Evolutionary conservation across 106 monocot species (phyloP).

Genomic region (Acorus calamus): DNA sequence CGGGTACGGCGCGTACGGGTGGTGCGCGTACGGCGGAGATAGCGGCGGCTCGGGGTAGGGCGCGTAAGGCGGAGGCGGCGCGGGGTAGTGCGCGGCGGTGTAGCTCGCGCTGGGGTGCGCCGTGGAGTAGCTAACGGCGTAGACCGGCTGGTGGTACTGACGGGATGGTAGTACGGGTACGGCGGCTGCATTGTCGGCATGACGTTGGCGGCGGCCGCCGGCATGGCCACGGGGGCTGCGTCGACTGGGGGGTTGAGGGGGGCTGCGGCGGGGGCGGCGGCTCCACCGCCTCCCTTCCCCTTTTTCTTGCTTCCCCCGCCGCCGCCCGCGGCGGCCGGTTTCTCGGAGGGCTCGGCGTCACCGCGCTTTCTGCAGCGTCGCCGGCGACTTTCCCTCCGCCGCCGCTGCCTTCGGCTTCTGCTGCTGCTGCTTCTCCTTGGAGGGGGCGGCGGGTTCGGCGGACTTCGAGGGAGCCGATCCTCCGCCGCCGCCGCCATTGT

Average conservation of each 20-base stretch:
- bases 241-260: background rate
- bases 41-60: slow-evolving; percentile 10
- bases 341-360: background rate
- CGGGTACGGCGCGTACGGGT: slow-evolving; percentile 8
- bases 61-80: slow-evolving; percentile 11
- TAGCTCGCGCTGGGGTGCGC: background rate
- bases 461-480: no score
- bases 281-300: background rate
- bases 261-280: background rate
- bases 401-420: background rate
- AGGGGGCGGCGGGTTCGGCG: no score
- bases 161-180: background rate
- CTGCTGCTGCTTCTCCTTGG: no score
- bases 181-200: background rate
- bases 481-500: no score
- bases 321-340: slow-evolving; percentile 1
- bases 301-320: background rate
- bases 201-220: background rate
- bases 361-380: background rate
- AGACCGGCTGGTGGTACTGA: background rate
- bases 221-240: background rate
- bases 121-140: background rate
- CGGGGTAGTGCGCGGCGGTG: slow-evolving; percentile 11
- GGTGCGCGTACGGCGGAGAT: slow-evolving; percentile 9
- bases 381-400: background rate